A percentile compares a stretch with the other conserved stretches of the same genome.
Conservation (phyloP, 441 rosid genomes). For the Jatropha multifida region DNA sequence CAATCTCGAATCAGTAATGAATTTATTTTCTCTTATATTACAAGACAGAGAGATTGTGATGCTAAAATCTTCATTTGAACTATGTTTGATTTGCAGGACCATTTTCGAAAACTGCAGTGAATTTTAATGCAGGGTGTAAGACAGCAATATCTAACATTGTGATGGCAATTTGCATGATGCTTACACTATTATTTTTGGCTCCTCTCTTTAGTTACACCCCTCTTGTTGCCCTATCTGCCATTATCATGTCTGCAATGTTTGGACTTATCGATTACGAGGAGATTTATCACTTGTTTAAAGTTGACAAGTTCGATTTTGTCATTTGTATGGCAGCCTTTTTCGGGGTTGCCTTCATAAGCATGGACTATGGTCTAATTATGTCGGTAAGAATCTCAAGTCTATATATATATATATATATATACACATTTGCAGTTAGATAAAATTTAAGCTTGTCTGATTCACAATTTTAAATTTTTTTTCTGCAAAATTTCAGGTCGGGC, state of each 20-base stretch:
- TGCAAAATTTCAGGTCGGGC: constrained; percentile 42
- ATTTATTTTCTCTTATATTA: no score
- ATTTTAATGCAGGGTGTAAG: constrained; percentile 69
- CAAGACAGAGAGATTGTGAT: no score
- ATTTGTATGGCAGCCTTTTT: constrained; percentile 77
- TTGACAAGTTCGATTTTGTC: constrained; percentile 75
- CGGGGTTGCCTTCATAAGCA: constrained; percentile 72
- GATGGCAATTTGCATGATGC: constrained; percentile 81
- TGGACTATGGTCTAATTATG: constrained; percentile 79
- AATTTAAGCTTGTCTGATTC: not conserved
- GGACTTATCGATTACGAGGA: constrained; percentile 72
- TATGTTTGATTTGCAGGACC: constrained; percentile 53
- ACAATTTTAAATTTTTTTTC: not conserved
- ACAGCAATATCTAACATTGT: constrained; percentile 76
- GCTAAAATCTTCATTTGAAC: not conserved
- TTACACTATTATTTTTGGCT: constrained; percentile 69
- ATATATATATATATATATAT: no score
- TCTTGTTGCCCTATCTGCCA: constrained; percentile 77
- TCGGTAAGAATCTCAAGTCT: constrained; percentile 39
- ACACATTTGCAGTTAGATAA: no score
- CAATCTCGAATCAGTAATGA: no score
- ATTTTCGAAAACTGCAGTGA: constrained; percentile 88
- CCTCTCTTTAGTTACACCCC: constrained; percentile 87
- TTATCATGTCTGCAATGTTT: constrained; percentile 86
- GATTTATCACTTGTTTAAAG: constrained; percentile 58